A percentile compares a stretch with the other conserved stretches of the same genome.
phyloP scores from a whole-genome alignment of 257 asterid species.

The Fraxinus anomala region DNA sequence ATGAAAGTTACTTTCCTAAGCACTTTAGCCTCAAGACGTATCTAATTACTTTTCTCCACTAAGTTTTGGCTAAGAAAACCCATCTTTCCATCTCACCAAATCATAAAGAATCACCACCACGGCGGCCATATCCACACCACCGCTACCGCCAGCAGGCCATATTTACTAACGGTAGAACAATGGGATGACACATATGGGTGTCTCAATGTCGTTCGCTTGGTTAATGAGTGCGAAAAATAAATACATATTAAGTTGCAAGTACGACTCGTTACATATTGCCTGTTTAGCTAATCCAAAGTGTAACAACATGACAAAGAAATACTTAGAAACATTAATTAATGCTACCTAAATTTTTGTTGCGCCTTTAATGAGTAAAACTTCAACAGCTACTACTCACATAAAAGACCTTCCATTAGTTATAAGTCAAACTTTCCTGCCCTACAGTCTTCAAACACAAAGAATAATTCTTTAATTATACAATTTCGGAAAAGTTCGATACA shows the following conservation, averaged over 20 bases:
- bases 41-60: conserved; percentile 12
- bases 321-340: neutral
- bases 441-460: neutral
- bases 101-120: neutral
- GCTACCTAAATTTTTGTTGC: neutral
- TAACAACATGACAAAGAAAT: neutral
- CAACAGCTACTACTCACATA: neutral
- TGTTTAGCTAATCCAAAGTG: neutral
- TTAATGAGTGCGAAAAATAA: too few relatives aligned
- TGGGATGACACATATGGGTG: neutral
- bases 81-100: conserved; percentile 21
- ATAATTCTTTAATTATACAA: neutral
- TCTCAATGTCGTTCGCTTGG: neutral
- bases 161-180: neutral
- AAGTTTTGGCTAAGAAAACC: neutral
- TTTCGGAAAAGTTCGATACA: neutral
- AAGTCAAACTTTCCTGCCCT: neutral
- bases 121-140: neutral
- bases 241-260: neutral
- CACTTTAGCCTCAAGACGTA: neutral
- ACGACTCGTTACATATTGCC: neutral
- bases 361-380: neutral
- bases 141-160: neutral
- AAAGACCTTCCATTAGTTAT: neutral
- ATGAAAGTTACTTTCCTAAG: neutral